phyloP scores from a whole-genome alignment of 2,329 filamentous ascomycete genomes.

The Colletotrichum aenigma region DNA sequence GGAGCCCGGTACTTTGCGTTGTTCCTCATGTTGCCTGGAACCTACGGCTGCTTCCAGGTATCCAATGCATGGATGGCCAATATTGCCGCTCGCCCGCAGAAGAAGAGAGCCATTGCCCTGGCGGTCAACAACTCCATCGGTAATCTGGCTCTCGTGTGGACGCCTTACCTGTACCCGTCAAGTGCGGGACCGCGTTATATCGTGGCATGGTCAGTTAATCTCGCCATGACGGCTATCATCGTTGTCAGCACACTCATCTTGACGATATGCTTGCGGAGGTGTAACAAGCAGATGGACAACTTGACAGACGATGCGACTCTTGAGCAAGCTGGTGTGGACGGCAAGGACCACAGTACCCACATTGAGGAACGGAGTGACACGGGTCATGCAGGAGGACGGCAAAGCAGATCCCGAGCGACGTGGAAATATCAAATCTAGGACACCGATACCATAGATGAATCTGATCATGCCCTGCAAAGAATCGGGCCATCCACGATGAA shows the following conservation, averaged over 20 bases:
- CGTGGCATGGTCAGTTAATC: conserved; percentile 23
- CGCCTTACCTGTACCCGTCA: conserved; percentile 27
- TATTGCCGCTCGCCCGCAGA: conserved; percentile 26
- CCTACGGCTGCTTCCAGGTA: conserved; percentile 27
- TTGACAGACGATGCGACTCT: background rate
- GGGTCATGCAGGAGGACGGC: no score
- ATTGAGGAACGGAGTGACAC: background rate
- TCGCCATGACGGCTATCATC: conserved; percentile 24
- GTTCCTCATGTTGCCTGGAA: conserved; percentile 25
- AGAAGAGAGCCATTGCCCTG: conserved; percentile 27
- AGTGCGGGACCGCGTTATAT: conserved; percentile 25
- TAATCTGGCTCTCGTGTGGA: conserved; percentile 29
- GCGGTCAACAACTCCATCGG: conserved; percentile 30
- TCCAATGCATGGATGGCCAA: conserved; percentile 32
- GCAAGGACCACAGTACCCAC: background rate
- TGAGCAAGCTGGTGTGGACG: background rate
- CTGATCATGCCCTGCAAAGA: background rate
- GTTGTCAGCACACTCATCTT: conserved; percentile 25
- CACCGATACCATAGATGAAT: background rate
- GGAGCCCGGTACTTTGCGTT: conserved; percentile 25
- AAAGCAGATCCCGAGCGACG: background rate
- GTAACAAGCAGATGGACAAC: background rate
- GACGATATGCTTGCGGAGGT: conserved; percentile 17
- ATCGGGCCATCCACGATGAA: background rate
- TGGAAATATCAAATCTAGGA: background rate